phyloP scores from a whole-genome alignment of 2,329 filamentous ascomycete species.

The Aspergillus chevalieri region DNA sequence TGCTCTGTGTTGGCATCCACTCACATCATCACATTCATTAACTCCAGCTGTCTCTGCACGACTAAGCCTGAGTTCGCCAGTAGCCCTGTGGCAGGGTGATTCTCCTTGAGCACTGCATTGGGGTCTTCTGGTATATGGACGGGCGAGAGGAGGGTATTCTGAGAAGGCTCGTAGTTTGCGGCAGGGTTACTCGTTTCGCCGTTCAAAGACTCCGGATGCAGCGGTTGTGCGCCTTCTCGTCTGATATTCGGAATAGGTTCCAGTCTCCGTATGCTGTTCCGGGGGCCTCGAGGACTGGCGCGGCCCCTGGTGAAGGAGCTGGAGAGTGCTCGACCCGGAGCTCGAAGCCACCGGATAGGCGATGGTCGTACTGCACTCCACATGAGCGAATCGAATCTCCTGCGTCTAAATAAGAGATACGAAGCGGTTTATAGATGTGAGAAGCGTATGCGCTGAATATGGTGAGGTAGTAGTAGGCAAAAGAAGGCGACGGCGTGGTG shows the following conservation, averaged over 20 bases:
- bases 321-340: slow-evolving; percentile 18
- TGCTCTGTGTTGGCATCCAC: slow-evolving; percentile 7
- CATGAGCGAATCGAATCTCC: slow-evolving; percentile 14
- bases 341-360: slow-evolving; percentile 14
- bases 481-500: neutral
- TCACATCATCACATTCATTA: slow-evolving; percentile 59
- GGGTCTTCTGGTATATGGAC: slow-evolving; percentile 58
- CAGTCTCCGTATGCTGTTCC: slow-evolving; percentile 23
- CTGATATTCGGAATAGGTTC: slow-evolving; percentile 12
- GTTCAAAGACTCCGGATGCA: slow-evolving; percentile 4
- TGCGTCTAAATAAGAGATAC: neutral
- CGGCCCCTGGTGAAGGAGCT: slow-evolving; percentile 22
- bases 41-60: slow-evolving; percentile 57
- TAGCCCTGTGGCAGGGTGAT: slow-evolving; percentile 53
- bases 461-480: no score
- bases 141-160: slow-evolving; percentile 51
- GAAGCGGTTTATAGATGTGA: no score
- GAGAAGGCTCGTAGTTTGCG: slow-evolving; percentile 31
- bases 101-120: slow-evolving; percentile 51
- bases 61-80: slow-evolving; percentile 58
- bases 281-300: slow-evolving; percentile 21
- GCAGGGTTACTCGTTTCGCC: slow-evolving; percentile 22
- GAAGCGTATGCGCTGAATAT: no score
- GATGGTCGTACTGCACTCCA: slow-evolving; percentile 23
- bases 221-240: slow-evolving; percentile 4